Percentiles rank a stretch among this genome's conserved stretches.
Conservation (phyloP, 139 green algal genomes). For the Chlorella sp. region DNA sequence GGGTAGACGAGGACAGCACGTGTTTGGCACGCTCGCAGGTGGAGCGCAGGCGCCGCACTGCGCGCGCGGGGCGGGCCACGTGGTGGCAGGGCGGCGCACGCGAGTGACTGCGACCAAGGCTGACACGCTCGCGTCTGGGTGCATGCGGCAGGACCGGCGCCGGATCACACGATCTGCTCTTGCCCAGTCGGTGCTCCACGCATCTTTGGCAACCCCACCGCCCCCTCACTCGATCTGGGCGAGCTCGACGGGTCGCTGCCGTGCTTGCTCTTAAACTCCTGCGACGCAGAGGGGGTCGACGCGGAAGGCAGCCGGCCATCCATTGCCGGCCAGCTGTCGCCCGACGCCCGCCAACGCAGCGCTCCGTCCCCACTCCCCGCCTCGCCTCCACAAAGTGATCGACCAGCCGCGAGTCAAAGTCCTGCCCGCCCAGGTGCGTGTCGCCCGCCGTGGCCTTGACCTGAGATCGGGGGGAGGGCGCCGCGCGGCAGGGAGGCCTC, state of each 20-base stretch:
- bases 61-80: too few species aligned
- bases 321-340: neutral
- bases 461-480: neutral
- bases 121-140: too few species aligned
- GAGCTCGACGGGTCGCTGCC: conserved; percentile 15
- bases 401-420: conserved; percentile 87
- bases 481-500: neutral
- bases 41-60: conserved; percentile 81
- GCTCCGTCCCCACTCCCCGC: conserved; percentile 46
- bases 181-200: too few species aligned
- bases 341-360: neutral
- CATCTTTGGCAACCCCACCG: neutral
- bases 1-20: neutral
- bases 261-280: conserved; percentile 18
- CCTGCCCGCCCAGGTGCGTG: conserved; percentile 89
- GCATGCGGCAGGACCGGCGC: too few species aligned
- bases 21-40: conserved; percentile 91
- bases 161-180: too few species aligned
- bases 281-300: neutral
- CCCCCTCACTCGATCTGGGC: too few species aligned
- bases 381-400: conserved; percentile 74
- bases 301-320: too few species aligned
- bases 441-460: conserved; percentile 87
- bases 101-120: too few species aligned
- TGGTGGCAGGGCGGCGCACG: too few species aligned